Base-by-base conservation (phyloP, 2,329 filamentous ascomycete species). In the Venturia nashicola region DNA sequence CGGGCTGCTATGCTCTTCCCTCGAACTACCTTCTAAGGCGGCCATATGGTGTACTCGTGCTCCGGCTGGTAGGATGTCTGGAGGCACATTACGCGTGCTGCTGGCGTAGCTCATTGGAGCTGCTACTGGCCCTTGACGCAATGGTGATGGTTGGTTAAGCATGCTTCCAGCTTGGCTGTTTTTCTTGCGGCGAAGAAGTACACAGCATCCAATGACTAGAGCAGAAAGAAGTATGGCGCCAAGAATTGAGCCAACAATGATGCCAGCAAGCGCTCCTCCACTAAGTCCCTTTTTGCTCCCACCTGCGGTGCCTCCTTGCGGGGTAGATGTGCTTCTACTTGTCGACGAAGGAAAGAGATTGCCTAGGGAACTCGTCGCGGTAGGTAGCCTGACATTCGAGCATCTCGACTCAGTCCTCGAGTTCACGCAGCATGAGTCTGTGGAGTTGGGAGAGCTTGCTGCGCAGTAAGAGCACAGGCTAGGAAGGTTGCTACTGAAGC, bases 21-120 rank as follows among this genome's bases (percentile, higher is more conserved):
- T 84, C 0, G 85, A 84, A 63, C 87, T 84, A 5, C 86, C 87
- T 76, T 97, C 93, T 62, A 99, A 76, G 42, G 94, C 94, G 46
- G 93, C 92, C 94, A 99, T 97, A 64, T 94, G 87, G 46, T 94
- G 90, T 65, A 99, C 94, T 66, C 94, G 87, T 39, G 91, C 91
- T 54, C 91, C 92, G 6, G 91, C 90, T 36, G 63, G 63, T 12
- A 95, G 81, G 69, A 69, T 67, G 18, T 91, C 88, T 72, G 75
- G 70, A 70, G 67, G 72, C 69, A 64, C 71, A 72, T 72, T 74
- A 60, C 70, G 68, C 27, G 73, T 70, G 34, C 76, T 76, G 54
- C 76, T 74, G 61, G 75, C 71, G 66, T 74, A 78, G 51, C 71
- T 71, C 76, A 79, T 78, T 44, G 70, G 62, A 7, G 75, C 71